Base-by-base conservation (phyloP, 2,329 filamentous ascomycete species). In the Pseudodiploospora longispora region DNA sequence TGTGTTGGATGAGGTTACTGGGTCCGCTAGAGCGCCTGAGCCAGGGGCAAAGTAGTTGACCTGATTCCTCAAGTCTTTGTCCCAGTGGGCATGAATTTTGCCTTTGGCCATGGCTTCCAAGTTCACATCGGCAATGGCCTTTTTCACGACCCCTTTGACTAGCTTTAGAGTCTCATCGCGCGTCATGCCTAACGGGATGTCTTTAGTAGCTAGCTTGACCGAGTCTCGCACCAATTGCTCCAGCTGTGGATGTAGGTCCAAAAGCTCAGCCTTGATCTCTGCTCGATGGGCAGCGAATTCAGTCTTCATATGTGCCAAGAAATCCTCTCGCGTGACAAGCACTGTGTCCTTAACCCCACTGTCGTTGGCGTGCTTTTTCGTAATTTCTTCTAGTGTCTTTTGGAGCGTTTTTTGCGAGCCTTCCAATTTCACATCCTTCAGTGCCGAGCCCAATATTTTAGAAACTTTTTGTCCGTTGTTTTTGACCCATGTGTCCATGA, bases 11-110 rank as follows among this genome's bases (percentile, higher is more conserved):
- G 80, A 84, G 29, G 75, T 63, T 2, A 59, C 53, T 0, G 68
- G 66, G 52, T 89, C 76, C 50, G 93, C 66, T 2, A 71, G 54
- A 1, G 87, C 86, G 5, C 87, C 87, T 12, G 80, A 66, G 4
- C 79, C 78, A 1, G 65, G 56, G 3, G 76, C 74, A 54, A 95
- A 84, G 65, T 82, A 89, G 67, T 96, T 95, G 63, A 89, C 68
- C 44, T 76, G 74, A 42, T 72, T 67, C 44, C 63, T 63, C 27
- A 81, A 64, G 27, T 70, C 59, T 1, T 58, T 54, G 36, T 68
- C 63, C 57, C 66, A 70, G 50, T 71, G 60, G 32, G 61, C 57
- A 30, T 67, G 64, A 41, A 78, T 74, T 41, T 68, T 64, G 43
- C 69, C 69, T 29, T 65, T 62, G 28, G 71, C 68, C 32, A 74